These are phyloP conservation scores for Cordyceps javanica DNA, from an alignment of 2,329 filamentous ascomycete genomes.

Conservation along the genomic window DNA sequence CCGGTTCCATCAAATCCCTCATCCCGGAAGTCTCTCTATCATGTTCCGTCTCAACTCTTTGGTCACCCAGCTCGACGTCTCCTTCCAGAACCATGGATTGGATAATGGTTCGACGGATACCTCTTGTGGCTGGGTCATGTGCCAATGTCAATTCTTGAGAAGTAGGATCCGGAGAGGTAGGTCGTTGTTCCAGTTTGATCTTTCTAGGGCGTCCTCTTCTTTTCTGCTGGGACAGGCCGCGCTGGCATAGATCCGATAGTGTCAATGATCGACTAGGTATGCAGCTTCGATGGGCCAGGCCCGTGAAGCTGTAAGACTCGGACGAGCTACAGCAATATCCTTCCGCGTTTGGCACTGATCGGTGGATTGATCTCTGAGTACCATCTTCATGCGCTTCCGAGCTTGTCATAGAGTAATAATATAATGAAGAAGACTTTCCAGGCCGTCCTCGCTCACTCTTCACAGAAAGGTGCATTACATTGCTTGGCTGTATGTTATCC, in stretches of 20 bases:
- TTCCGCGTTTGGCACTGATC: background rate
- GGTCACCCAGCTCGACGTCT: background rate
- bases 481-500: slow-evolving; percentile 25
- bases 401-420: slow-evolving; percentile 31
- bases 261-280: slow-evolving; percentile 11
- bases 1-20: background rate
- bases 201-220: slow-evolving; percentile 25
- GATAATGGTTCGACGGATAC: background rate
- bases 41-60: background rate
- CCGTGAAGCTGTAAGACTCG: background rate
- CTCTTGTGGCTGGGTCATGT: background rate
- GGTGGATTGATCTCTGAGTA: slow-evolving; percentile 2
- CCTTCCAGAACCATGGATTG: background rate
- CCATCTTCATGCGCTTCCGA: slow-evolving; percentile 18
- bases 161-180: background rate
- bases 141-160: background rate
- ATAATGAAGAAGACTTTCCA: slow-evolving; percentile 30
- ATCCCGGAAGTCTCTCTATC: background rate
- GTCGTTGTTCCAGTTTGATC: slow-evolving; percentile 10
- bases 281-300: background rate
- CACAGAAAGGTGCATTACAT: slow-evolving; percentile 29
- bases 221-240: slow-evolving; percentile 19
- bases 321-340: background rate
- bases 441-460: slow-evolving; percentile 29
- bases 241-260: slow-evolving; percentile 23